Conservation (phyloP, 768 basidiomycete genomes). For the Kwoniella sp. region DNA sequence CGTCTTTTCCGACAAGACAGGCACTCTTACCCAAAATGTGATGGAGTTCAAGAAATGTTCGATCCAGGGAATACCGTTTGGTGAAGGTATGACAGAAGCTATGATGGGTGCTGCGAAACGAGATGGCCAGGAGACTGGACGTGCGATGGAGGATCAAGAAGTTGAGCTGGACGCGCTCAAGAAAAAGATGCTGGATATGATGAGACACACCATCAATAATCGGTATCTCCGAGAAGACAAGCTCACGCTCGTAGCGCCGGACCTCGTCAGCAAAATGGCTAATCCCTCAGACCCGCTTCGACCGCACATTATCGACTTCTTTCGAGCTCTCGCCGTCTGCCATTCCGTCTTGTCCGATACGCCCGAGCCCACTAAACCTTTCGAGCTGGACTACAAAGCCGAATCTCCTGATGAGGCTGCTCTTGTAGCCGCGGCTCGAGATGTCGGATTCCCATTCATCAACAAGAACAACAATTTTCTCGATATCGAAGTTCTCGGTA, state of each 20-base stretch:
- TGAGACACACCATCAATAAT: slow-evolving; percentile 84
- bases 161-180: slow-evolving; percentile 69
- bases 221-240: slow-evolving; percentile 77
- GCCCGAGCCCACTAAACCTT: slow-evolving; percentile 67
- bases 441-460: slow-evolving; percentile 90
- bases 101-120: slow-evolving; percentile 87
- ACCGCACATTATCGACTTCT: slow-evolving; percentile 74
- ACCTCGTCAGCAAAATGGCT: slow-evolving; percentile 74
- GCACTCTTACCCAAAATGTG: slow-evolving; percentile 94
- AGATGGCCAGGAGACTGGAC: slow-evolving; percentile 64
- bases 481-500: slow-evolving; percentile 90
- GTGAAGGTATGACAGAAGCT: slow-evolving; percentile 93
- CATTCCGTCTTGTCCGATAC: slow-evolving; percentile 81
- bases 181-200: slow-evolving; percentile 70
- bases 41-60: slow-evolving; percentile 99
- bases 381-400: slow-evolving; percentile 82
- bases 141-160: slow-evolving; percentile 72
- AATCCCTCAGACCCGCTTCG: slow-evolving; percentile 66
- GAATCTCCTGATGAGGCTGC: slow-evolving; percentile 96
- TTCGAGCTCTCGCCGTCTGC: slow-evolving; percentile 91
- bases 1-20: slow-evolving; percentile 89
- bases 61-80: slow-evolving; percentile 77
- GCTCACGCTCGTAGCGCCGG: slow-evolving; percentile 84
- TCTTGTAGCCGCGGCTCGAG: slow-evolving; percentile 85
- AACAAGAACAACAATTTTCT: slow-evolving; percentile 70